Evolutionary conservation across 257 asterid genomes (phyloP).

Genomic region (Scutellaria baicalensis): DNA sequence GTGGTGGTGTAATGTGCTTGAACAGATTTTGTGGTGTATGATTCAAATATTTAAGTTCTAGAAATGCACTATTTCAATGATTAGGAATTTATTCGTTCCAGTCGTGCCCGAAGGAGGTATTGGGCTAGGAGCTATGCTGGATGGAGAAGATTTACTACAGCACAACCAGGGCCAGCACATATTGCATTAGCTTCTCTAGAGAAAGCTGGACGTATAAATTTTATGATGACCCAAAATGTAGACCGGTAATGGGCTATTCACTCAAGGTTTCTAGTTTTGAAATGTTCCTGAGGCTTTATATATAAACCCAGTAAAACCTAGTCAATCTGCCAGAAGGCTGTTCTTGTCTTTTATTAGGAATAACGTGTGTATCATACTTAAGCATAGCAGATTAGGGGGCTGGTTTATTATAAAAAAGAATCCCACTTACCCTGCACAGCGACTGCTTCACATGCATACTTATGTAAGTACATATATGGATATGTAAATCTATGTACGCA

Average conservation of each 20-base stretch:
- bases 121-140: constrained; percentile 99
- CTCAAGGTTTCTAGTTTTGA: constrained; percentile 9
- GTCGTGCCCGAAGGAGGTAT: constrained; percentile 71
- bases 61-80: background rate
- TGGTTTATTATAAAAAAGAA: background rate
- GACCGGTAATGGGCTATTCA: constrained; percentile 58
- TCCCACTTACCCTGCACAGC: background rate
- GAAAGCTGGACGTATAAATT: constrained; percentile 61
- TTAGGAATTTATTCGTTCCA: constrained; percentile 78
- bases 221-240: constrained; percentile 86
- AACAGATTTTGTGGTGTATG: constrained; percentile 3
- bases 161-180: constrained; percentile 90
- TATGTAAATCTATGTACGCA: background rate
- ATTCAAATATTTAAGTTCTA: constrained; percentile 4
- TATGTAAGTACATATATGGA: background rate
- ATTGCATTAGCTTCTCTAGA: constrained; percentile 82
- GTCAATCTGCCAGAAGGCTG: background rate
- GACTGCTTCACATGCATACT: background rate
- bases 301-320: background rate
- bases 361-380: background rate
- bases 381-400: background rate
- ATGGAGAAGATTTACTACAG: constrained; percentile 85
- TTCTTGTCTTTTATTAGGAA: background rate
- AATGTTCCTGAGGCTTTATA: background rate
- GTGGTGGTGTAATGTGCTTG: background rate